Evolutionary conservation across 2,329 filamentous ascomycete species (phyloP).

Genomic region (Penicillium brevicompactum): DNA sequence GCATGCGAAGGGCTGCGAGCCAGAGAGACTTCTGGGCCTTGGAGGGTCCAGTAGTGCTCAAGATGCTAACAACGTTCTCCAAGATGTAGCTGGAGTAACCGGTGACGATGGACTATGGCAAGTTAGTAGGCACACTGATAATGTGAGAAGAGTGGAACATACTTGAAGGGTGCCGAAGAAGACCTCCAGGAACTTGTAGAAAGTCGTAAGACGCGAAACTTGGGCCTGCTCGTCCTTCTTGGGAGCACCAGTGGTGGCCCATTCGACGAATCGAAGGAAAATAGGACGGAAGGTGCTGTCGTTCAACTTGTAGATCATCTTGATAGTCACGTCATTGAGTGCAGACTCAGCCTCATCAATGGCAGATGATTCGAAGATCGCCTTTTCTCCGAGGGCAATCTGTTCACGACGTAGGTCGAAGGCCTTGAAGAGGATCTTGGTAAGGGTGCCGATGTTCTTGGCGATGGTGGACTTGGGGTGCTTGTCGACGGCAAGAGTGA

Average conservation of each 20-base stretch:
- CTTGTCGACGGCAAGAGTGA: constrained; percentile 72
- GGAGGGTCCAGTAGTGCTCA: constrained; percentile 47
- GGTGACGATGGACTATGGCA: constrained; percentile 75
- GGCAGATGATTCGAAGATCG: constrained; percentile 49
- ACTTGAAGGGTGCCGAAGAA: constrained; percentile 84
- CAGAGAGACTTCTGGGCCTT: constrained; percentile 64
- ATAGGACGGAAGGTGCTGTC: constrained; percentile 90
- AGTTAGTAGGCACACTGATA: background rate
- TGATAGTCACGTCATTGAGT: constrained; percentile 72
- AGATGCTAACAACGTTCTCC: constrained; percentile 69
- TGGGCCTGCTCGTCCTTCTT: constrained; percentile 64
- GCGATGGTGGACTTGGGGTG: constrained; percentile 77
- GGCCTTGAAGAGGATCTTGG: constrained; percentile 58
- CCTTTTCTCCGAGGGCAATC: constrained; percentile 27
- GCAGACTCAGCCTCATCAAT: constrained; percentile 63
- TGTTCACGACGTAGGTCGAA: constrained; percentile 53
- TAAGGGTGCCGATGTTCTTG: constrained; percentile 72
- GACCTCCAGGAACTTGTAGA: constrained; percentile 76
- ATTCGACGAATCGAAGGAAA: constrained; percentile 83
- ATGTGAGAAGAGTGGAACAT: constrained; percentile 12
- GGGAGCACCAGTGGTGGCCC: constrained; percentile 65
- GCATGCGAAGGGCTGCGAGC: constrained; percentile 68
- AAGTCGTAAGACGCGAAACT: constrained; percentile 67
- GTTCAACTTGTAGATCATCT: constrained; percentile 96
- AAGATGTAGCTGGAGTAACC: constrained; percentile 85